Conservation (phyloP, 768 basidiomycete genomes). For the Scleroderma citrinum region DNA sequence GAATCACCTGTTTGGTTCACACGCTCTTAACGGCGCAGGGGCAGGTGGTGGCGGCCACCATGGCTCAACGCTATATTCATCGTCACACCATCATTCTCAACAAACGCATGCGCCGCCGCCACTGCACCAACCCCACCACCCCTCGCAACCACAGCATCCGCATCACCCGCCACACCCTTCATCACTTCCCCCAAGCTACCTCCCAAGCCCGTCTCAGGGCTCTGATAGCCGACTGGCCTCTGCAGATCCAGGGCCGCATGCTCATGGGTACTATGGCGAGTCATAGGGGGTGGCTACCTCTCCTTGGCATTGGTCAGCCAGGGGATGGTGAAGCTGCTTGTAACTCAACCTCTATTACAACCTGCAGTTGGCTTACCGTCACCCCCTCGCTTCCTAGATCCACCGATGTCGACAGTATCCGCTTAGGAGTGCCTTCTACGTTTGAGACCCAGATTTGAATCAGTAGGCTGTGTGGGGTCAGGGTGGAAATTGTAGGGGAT, state of each 20-base stretch:
- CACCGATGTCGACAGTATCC: too few species aligned
- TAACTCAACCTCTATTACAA: not conserved
- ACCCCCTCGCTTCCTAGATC: too few species aligned
- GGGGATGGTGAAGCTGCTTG: not conserved
- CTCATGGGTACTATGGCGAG: constrained; percentile 28
- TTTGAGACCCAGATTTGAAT: too few species aligned
- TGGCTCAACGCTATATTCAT: constrained; percentile 19
- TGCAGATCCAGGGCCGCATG: constrained; percentile 15
- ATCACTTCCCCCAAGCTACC: constrained; percentile 22
- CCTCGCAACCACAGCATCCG: not conserved
- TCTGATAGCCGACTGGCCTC: constrained; percentile 24
- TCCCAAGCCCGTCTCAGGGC: constrained; percentile 26
- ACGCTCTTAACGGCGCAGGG: constrained; percentile 15
- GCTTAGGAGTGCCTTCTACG: too few species aligned
- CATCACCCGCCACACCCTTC: constrained; percentile 13
- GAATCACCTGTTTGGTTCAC: constrained; percentile 23
- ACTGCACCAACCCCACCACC: not conserved
- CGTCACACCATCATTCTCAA: constrained; percentile 22
- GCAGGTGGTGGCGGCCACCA: constrained; percentile 8
- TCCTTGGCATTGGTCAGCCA: not conserved
- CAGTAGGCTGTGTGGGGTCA: too few species aligned
- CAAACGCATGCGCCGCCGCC: not conserved
- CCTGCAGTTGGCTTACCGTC: too few species aligned
- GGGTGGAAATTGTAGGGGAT: too few species aligned
- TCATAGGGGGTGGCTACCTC: constrained; percentile 9